Evolutionary conservation across 164 flowering plant species (phyloP), one percentile per base, ranked within the genome.

Genomic region (Protea cynaroides): DNA sequence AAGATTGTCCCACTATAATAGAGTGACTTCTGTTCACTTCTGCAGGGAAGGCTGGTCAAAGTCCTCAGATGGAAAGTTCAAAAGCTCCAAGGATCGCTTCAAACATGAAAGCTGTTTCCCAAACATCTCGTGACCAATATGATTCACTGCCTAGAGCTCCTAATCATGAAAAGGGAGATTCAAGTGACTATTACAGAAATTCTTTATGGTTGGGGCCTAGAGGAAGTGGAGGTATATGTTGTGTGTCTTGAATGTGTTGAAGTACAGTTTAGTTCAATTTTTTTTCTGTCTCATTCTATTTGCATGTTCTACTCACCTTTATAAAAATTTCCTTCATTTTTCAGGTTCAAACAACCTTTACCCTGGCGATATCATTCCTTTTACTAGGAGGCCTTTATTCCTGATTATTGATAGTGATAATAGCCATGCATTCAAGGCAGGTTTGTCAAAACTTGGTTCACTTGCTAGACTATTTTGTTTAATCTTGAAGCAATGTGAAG

Each of bases 391-490:
- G 61, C 98, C 98, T 61, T 81, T 89, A 65, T 94, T 94, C 79
- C 71, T 94, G 74, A 81, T 94, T 49, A 81, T 94, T 71, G 98
- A 94, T 66, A 94, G 97, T 73, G 96, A 94, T 74, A 84, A 70
- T 78, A 94, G 98, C 86, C 88, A 85, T 81, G 92, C 97, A 87
- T 94, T 94, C 99, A 94, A 94, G 99, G 99, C 97, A 94, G 99
- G 99, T 94, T 94, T 91, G 96, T 92, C 82, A 76, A 64, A 82
- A 86, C 90, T 84, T 80, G 58, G 71, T 60, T 73, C 24, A 25
- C 25, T 70, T 71, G 44, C 51, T 43, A 61, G 51, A 37, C 37
- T 59, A 13, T 34, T 58, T 40, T 14, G 19, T 34, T 51, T 23
- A 47, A 47, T 38, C 67, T n/a, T 68, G 53, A 46, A 34, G 37